Evolutionary conservation across 768 basidiomycete genomes (phyloP).

Genomic region (Boletus pseudopeckii): DNA sequence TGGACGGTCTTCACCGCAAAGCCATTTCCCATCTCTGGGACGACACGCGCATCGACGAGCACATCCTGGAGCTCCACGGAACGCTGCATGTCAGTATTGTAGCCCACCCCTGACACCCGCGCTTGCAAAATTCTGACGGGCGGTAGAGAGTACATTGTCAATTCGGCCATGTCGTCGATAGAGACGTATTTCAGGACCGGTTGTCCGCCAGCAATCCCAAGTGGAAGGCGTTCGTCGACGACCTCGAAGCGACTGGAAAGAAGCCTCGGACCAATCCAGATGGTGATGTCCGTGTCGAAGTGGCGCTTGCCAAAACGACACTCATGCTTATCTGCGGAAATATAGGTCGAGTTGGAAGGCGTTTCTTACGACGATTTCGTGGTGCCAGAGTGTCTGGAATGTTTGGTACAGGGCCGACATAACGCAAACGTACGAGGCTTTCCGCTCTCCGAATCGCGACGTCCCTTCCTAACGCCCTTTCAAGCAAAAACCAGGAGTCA

Average conservation of each 20-base stretch:
- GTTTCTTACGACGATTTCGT: slow-evolving; percentile 73
- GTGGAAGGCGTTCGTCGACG: slow-evolving; percentile 70
- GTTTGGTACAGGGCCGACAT: slow-evolving; percentile 51
- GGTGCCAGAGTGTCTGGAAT: slow-evolving; percentile 74
- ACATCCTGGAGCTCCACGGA: slow-evolving; percentile 84
- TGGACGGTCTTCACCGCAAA: slow-evolving; percentile 93
- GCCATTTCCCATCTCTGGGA: slow-evolving; percentile 51
- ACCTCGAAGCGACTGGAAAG: slow-evolving; percentile 53
- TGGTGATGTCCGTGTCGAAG: slow-evolving; percentile 65
- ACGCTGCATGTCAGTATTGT: slow-evolving; percentile 66
- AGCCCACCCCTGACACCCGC: neutral
- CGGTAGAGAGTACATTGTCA: slow-evolving; percentile 70
- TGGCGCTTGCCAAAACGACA: neutral
- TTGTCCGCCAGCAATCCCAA: slow-evolving; percentile 71
- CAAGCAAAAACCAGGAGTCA: slow-evolving; percentile 76
- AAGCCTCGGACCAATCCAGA: slow-evolving; percentile 86
- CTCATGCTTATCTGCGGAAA: neutral
- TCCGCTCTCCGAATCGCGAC: neutral
- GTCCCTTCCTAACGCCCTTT: slow-evolving; percentile 21
- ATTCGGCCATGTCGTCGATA: slow-evolving; percentile 62
- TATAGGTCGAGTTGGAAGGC: slow-evolving; percentile 76
- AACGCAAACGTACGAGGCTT: slow-evolving; percentile 55
- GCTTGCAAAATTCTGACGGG: slow-evolving; percentile 10
- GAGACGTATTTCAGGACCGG: slow-evolving; percentile 70
- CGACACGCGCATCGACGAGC: slow-evolving; percentile 33